phyloP scores from a whole-genome alignment of 805 yeast species.

The Monosporozyma aerobia region DNA sequence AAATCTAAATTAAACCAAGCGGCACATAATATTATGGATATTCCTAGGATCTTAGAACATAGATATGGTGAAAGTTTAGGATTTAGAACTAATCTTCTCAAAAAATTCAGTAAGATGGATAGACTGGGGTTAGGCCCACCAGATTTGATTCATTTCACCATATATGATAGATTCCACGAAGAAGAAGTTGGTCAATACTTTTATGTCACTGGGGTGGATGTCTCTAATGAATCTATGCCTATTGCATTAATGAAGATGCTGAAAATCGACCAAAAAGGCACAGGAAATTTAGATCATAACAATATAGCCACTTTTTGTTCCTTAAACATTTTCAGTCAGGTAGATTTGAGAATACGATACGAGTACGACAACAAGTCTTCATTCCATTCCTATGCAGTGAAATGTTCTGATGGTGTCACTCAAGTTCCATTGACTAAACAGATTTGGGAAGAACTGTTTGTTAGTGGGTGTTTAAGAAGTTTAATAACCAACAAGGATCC shows the following conservation, averaged over 20 bases:
- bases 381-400: constrained; percentile 24
- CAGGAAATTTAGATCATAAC: constrained; percentile 10
- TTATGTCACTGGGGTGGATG: constrained; percentile 39
- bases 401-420: constrained; percentile 29
- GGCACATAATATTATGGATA: constrained; percentile 9
- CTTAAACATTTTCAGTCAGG: constrained; percentile 62
- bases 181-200: constrained; percentile 46
- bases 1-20: background rate
- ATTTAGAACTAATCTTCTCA: constrained; percentile 16
- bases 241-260: constrained; percentile 38
- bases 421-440: constrained; percentile 24
- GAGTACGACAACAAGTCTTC: constrained; percentile 22
- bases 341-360: constrained; percentile 64
- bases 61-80: constrained; percentile 27
- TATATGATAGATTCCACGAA: constrained; percentile 32
- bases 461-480: constrained; percentile 48
- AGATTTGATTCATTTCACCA: constrained; percentile 46
- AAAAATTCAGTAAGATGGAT: constrained; percentile 11
- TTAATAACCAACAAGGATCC: constrained; percentile 44
- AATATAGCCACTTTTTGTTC: constrained; percentile 45
- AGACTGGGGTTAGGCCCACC: constrained; percentile 59
- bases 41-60: constrained; percentile 23
- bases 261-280: constrained; percentile 15
- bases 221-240: constrained; percentile 38
- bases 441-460: constrained; percentile 55